Evolutionary conservation across 495 filamentous ascomycete species (phyloP).

Genomic region (Mytilinidion resinicola): DNA sequence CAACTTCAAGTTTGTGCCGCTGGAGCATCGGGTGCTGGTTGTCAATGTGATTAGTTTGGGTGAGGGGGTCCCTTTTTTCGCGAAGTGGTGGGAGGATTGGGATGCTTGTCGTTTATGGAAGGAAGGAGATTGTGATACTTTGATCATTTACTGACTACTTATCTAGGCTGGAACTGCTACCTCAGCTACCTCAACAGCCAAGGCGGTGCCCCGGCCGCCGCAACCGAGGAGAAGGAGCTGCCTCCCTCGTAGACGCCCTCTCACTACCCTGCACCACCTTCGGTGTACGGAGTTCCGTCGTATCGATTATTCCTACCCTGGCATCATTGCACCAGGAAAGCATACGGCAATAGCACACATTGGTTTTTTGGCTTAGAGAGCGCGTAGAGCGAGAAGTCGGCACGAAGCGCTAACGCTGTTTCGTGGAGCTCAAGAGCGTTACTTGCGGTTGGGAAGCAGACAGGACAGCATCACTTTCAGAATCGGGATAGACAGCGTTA

Average conservation of each 20-base stretch:
- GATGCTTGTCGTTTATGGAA: not conserved
- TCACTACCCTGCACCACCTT: not conserved
- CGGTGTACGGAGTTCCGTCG: too few species aligned
- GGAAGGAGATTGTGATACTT: not conserved
- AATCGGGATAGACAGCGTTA: too few species aligned
- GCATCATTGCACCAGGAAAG: too few species aligned
- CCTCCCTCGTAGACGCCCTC: not conserved
- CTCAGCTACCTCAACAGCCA: slow-evolving; percentile 72
- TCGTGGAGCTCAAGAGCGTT: too few species aligned
- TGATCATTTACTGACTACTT: slow-evolving; percentile 13
- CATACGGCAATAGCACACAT: too few species aligned
- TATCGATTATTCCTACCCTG: too few species aligned
- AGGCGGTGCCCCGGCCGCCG: not conserved
- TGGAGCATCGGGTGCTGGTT: slow-evolving; percentile 78
- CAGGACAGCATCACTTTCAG: too few species aligned
- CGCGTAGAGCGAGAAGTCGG: too few species aligned
- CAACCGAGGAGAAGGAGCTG: not conserved
- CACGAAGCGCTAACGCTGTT: too few species aligned
- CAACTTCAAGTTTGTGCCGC: slow-evolving; percentile 86
- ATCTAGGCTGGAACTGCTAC: slow-evolving; percentile 90
- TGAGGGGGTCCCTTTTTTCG: slow-evolving; percentile 35
- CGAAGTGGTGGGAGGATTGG: not conserved
- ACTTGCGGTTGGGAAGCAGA: too few species aligned
- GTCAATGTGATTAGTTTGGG: slow-evolving; percentile 79
- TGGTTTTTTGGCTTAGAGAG: too few species aligned